Percentiles rank a stretch among this genome's conserved stretches.
Evolutionary conservation across 192 early-diverging fungal species (phyloP).

Genomic region (Umbelopsis isabellina): DNA sequence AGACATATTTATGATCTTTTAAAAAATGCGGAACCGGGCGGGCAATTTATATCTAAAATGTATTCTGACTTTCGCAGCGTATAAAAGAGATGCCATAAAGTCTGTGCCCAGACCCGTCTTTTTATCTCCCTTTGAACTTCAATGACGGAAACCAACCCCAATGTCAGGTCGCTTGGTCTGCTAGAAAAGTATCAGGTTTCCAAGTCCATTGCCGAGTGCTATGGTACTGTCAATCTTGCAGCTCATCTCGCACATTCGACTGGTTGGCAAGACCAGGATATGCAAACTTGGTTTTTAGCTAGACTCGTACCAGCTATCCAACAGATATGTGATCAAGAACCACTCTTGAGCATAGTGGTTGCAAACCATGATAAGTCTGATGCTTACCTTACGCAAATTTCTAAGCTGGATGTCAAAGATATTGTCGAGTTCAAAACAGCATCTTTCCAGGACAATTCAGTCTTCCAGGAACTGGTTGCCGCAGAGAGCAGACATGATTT

Average conservation of each 20-base stretch:
- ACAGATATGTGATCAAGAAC: conserved; percentile 23
- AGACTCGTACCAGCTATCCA: conserved; percentile 28
- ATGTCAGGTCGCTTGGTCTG: conserved; percentile 22
- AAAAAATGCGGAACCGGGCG: neutral
- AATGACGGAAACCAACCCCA: neutral
- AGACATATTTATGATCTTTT: neutral
- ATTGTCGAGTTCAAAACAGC: conserved; percentile 7
- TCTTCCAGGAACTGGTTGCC: conserved; percentile 14
- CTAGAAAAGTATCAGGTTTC: conserved; percentile 41
- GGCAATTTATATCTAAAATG: neutral
- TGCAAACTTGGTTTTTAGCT: conserved; percentile 10
- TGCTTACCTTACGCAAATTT: conserved; percentile 27
- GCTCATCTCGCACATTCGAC: conserved; percentile 18
- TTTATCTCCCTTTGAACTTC: too few relatives aligned
- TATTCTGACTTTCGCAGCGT: neutral
- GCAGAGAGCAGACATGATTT: conserved; percentile 22
- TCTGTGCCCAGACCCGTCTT: too few relatives aligned
- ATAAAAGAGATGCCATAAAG: too few relatives aligned
- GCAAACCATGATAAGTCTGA: neutral
- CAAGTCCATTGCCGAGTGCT: conserved; percentile 25
- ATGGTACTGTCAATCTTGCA: conserved; percentile 32
- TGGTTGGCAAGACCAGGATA: neutral
- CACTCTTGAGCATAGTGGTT: conserved; percentile 18
- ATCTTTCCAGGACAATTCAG: neutral
- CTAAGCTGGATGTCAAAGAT: conserved; percentile 11